These are phyloP conservation scores for Debaryomyces subglobosus DNA, from an alignment of 1,139 yeast genomes.

Conservation along the genomic window DNA sequence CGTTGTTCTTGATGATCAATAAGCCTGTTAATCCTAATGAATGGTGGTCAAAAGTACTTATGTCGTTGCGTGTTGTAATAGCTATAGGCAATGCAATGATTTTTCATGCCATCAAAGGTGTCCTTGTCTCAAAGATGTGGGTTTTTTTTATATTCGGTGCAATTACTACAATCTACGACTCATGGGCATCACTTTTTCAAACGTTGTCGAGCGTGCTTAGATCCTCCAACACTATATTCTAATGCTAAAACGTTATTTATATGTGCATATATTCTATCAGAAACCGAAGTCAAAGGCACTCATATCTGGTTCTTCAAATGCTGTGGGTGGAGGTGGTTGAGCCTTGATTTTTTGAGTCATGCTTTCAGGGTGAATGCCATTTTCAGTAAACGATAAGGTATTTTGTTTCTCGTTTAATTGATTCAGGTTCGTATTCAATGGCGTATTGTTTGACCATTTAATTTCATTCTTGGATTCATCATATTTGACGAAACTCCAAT, in stretches of 20 bases:
- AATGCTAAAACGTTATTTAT: slow-evolving; percentile 2
- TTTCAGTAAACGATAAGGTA: slow-evolving; percentile 1
- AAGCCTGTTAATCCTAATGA: slow-evolving; percentile 8
- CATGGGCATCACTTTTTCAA: slow-evolving; percentile 17
- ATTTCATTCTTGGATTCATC: slow-evolving; percentile 15
- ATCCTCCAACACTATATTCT: slow-evolving; percentile 13
- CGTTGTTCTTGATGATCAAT: slow-evolving; percentile 1
- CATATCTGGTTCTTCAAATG: slow-evolving; percentile 80
- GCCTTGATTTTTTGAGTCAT: slow-evolving; percentile 9
- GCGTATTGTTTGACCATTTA: slow-evolving; percentile 11
- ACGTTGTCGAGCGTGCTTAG: slow-evolving; percentile 13
- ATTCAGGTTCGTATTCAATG: background rate
- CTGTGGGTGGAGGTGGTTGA: slow-evolving; percentile 52
- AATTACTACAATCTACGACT: slow-evolving; percentile 15
- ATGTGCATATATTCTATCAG: slow-evolving; percentile 16
- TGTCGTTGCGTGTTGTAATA: slow-evolving; percentile 17
- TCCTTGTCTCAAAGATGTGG: slow-evolving; percentile 24
- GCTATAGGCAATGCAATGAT: slow-evolving; percentile 22
- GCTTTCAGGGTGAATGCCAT: slow-evolving; percentile 7
- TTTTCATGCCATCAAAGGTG: slow-evolving; percentile 19
- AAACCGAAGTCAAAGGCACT: slow-evolving; percentile 71
- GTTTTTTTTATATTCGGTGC: slow-evolving; percentile 20
- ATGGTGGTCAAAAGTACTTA: slow-evolving; percentile 15
- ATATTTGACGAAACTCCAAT: slow-evolving; percentile 64
- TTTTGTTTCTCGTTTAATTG: background rate